These are phyloP conservation scores for Telfairia occidentalis DNA, from an alignment of 331 rosid species.

Conservation along the genomic window DNA sequence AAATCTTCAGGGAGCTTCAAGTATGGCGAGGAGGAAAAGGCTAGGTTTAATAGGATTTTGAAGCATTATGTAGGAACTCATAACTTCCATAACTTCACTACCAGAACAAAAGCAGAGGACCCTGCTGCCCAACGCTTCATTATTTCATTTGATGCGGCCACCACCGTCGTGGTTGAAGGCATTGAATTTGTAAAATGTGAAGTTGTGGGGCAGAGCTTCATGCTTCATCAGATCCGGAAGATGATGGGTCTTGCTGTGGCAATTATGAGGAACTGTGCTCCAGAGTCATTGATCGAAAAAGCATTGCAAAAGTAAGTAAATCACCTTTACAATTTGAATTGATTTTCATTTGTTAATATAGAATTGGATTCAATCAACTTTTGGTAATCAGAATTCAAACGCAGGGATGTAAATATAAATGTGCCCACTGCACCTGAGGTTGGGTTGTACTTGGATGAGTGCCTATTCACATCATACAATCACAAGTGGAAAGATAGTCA, in stretches of 20 bases:
- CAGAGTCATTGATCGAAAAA: constrained; percentile 51
- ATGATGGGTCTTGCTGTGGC: constrained; percentile 95
- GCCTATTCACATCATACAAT: constrained; percentile 74
- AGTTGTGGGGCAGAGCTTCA: constrained; percentile 97
- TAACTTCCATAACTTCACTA: constrained; percentile 90
- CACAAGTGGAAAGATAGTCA: constrained; percentile 89
- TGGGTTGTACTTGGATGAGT: constrained; percentile 86
- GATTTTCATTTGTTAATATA: neutral
- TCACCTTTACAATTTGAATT: neutral
- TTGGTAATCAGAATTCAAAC: neutral
- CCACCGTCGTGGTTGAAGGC: constrained; percentile 40
- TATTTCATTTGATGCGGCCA: constrained; percentile 51
- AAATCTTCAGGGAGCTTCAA: constrained; percentile 23
- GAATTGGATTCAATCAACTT: neutral
- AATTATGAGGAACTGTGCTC: constrained; percentile 68
- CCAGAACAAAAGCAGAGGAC: constrained; percentile 89
- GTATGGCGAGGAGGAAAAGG: constrained; percentile 68
- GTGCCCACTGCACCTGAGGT: constrained; percentile 97
- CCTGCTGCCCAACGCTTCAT: constrained; percentile 74
- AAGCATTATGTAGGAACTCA: constrained; percentile 71
- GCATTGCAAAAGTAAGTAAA: constrained; percentile 70
- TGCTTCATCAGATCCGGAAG: constrained; percentile 96
- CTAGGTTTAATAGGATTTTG: constrained; percentile 64
- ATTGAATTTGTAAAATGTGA: constrained; percentile 81
- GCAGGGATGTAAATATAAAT: constrained; percentile 62